Evolutionary conservation across 1,284 basidiomycete genomes (phyloP).

Genomic region (Microbotryum intermedium): DNA sequence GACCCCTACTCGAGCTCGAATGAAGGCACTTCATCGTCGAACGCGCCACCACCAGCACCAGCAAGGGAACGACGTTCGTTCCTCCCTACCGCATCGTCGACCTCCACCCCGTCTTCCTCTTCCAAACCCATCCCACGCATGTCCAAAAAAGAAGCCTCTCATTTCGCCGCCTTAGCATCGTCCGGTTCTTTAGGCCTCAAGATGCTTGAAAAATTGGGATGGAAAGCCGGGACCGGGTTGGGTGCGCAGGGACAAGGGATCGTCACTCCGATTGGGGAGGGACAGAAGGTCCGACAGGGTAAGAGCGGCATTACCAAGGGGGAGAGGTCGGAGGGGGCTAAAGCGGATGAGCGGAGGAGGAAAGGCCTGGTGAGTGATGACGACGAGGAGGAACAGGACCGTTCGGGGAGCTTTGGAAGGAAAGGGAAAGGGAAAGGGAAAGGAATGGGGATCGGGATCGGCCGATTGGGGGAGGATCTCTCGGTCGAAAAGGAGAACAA

Average conservation of each 20-base stretch:
- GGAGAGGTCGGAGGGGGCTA: constrained; percentile 19
- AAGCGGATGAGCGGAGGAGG: constrained; percentile 41
- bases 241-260: constrained; percentile 73
- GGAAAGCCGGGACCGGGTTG: constrained; percentile 75
- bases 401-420: neutral
- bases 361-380: constrained; percentile 38
- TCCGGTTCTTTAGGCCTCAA: constrained; percentile 65
- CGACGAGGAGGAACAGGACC: neutral
- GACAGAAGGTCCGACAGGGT: constrained; percentile 27
- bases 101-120: neutral
- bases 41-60: neutral
- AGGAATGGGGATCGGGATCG: constrained; percentile 48
- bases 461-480: constrained; percentile 43
- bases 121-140: constrained; percentile 44
- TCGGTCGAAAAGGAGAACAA: constrained; percentile 43
- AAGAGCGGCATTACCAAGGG: constrained; percentile 16
- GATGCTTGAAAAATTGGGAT: constrained; percentile 90
- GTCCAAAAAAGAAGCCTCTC: constrained; percentile 56
- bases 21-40: neutral
- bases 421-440: constrained; percentile 4
- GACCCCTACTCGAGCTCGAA: neutral
- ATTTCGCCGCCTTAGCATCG: constrained; percentile 63
- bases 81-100: constrained; percentile 9
- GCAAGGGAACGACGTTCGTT: constrained; percentile 22
- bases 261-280: constrained; percentile 66